These are phyloP conservation scores for Fusarium piperis DNA, from an alignment of 2,329 filamentous ascomycete genomes.

Conservation along the genomic window DNA sequence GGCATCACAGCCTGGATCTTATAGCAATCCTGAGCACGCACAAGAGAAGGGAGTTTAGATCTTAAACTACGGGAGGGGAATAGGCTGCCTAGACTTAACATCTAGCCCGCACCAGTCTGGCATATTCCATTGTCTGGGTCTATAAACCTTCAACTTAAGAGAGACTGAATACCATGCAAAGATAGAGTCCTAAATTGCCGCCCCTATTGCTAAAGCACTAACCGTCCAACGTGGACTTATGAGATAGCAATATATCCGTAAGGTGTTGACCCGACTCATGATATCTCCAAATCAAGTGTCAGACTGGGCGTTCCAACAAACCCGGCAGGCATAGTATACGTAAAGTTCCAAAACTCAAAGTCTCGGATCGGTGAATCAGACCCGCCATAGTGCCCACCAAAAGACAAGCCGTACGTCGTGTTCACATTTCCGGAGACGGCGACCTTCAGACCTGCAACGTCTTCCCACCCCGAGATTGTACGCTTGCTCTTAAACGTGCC, in stretches of 20 bases:
- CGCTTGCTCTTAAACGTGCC: conserved; percentile 56
- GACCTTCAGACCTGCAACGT: conserved; percentile 59
- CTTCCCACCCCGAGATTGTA: conserved; percentile 56
- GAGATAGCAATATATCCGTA: neutral
- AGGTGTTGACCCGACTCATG: neutral
- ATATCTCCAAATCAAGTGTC: conserved; percentile 3
- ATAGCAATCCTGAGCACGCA: too few species aligned
- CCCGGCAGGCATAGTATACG: conserved; percentile 50
- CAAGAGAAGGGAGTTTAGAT: too few species aligned
- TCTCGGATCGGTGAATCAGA: conserved; percentile 44
- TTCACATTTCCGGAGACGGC: conserved; percentile 57
- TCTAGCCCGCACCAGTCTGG: too few species aligned
- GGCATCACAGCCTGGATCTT: too few species aligned
- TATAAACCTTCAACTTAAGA: neutral
- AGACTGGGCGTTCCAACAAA: conserved; percentile 15
- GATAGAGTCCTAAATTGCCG: too few species aligned
- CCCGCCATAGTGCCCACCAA: conserved; percentile 53
- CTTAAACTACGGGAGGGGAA: too few species aligned
- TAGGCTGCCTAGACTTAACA: too few species aligned
- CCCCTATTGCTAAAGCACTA: too few species aligned
- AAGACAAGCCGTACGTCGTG: conserved; percentile 51
- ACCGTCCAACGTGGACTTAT: too few species aligned
- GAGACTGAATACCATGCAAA: neutral
- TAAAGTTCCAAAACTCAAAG: conserved; percentile 60
- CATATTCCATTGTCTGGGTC: neutral